Percentiles rank a stretch among this genome's conserved stretches.
phyloP scores from a whole-genome alignment of 768 basidiomycete genomes.

The Serendipita sp. region DNA sequence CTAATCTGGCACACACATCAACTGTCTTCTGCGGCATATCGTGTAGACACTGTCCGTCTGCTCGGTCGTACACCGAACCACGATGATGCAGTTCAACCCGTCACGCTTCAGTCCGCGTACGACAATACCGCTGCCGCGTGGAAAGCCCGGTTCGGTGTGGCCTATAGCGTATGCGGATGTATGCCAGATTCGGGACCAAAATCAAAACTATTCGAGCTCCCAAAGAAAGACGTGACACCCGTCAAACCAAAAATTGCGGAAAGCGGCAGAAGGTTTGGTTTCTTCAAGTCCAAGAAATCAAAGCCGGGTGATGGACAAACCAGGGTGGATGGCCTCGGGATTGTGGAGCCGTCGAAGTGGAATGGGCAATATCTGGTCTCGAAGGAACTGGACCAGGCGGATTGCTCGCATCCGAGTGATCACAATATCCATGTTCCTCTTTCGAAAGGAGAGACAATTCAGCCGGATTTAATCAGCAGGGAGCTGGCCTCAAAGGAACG shows the following conservation, averaged over 20 bases:
- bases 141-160: not conserved
- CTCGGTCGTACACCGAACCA: not conserved
- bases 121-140: not conserved
- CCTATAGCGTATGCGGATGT: not conserved
- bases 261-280: not conserved
- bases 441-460: not conserved
- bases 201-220: not conserved
- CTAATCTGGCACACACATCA: slow-evolving; percentile 13
- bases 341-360: not conserved
- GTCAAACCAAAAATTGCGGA: not conserved
- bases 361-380: not conserved
- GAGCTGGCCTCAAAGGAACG: slow-evolving; percentile 1
- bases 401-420: not conserved
- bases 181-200: not conserved
- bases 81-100: not conserved
- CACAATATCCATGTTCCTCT: not conserved
- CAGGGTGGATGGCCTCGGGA: not conserved
- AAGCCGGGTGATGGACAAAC: not conserved
- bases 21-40: slow-evolving; percentile 7
- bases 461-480: not conserved
- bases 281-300: not conserved
- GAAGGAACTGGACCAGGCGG: not conserved
- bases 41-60: not conserved
- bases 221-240: not conserved
- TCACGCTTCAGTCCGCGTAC: not conserved